Evolutionary conservation across 306 rosid genomes (phyloP).

Genomic region (Rosa multiflora): DNA sequence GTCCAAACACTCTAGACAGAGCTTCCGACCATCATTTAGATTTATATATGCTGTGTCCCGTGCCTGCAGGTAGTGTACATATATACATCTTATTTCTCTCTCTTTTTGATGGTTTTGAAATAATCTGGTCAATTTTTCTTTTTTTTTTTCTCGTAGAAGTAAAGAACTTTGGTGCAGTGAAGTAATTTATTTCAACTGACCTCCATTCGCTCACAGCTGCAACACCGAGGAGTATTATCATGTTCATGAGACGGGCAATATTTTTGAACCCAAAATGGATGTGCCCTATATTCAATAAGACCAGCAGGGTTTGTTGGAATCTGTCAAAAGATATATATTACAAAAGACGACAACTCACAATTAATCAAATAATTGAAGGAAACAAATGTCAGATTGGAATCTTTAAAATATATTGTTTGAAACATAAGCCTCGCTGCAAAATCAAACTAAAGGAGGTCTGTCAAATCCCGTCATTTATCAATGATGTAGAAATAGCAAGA

Average conservation of each 20-base stretch:
- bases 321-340: conserved; percentile 73
- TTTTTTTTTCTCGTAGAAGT: neutral
- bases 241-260: conserved; percentile 97
- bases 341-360: conserved; percentile 48
- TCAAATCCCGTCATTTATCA: neutral
- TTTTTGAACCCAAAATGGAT: conserved; percentile 97
- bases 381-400: conserved; percentile 1
- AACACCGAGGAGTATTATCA: conserved; percentile 89
- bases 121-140: neutral
- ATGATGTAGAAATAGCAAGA: neutral
- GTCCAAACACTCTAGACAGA: conserved; percentile 90
- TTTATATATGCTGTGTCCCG: conserved; percentile 63
- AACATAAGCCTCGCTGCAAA: neutral
- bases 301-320: conserved; percentile 99
- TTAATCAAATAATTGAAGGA: conserved; percentile 32
- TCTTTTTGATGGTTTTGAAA: conserved; percentile 9
- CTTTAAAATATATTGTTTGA: neutral
- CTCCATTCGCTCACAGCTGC: conserved; percentile 99
- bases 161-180: neutral
- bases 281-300: conserved; percentile 99
- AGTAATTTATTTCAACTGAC: conserved; percentile 39
- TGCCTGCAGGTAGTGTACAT: conserved; percentile 51
- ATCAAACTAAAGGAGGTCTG: neutral
- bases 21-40: conserved; percentile 88
- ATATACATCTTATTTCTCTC: conserved; percentile 13